Evolutionary conservation across 2,329 filamentous ascomycete genomes (phyloP), one percentile per base, ranked within the genome.

Genomic region (Colletotrichum phormii): DNA sequence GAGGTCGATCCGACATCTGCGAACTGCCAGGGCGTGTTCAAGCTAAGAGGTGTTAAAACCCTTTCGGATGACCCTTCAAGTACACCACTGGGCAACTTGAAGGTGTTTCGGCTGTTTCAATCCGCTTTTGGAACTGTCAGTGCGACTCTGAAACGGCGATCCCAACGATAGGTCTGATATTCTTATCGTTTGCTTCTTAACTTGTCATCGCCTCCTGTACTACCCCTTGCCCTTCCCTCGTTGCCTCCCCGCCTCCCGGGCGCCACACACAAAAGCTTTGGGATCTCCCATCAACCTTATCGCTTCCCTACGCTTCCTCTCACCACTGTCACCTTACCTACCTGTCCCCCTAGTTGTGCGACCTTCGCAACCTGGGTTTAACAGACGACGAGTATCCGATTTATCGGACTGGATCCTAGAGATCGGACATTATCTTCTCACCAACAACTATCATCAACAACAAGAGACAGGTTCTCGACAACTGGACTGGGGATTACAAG

Each of bases 31-130:
- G 68, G 72, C 71, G 65, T 76, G 68, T 70, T 73, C 72, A 73
- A 75, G 72, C 73, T 72, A 57, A 77, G 75, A 74, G 74, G 74
- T 76, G 75, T 75, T 72, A 59, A 51, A 74, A 69, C 65, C 63
- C 60, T 70, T 76, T 71, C 75, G 65, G 71, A 74, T 69, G 72
- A 73, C 75, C 68, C 74, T 74, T 75, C 75, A 75, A 74, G 67
- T 68, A 75, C 74, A 77, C 71, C 72, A 73, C 75, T 76, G 76
- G 77, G 78, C 77, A 78, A 77, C 78, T 79, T 77, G 71, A 74
- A 76, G 77, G 79, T 79, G 82, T 83, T 83, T 84, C 80, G 81
- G 79, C 77, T 77, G 81, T 83, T 82, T 83, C 80, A 81, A 82
- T 80, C 78, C 76, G 77, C 77, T 76, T 78, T 77, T 71, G 76